phyloP scores from a whole-genome alignment of 495 filamentous ascomycete genomes.

The Penicillium simplicissimum region DNA sequence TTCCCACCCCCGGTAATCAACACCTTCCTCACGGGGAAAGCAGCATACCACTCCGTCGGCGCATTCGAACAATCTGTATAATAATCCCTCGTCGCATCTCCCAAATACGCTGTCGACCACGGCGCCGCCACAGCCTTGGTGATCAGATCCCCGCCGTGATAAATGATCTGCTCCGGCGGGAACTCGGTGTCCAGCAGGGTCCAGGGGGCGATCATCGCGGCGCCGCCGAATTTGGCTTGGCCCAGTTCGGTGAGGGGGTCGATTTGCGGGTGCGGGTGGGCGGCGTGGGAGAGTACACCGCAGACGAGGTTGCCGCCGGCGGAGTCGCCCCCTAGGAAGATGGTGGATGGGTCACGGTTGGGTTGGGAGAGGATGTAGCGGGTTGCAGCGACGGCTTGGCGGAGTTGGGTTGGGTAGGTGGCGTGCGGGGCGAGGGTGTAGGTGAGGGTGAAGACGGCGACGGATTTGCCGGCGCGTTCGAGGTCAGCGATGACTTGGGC shows the following conservation, averaged over 20 bases:
- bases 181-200: slow-evolving; percentile 46
- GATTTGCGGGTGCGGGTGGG: slow-evolving; percentile 59
- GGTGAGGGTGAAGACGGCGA: slow-evolving; percentile 53
- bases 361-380: slow-evolving; percentile 51
- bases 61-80: slow-evolving; percentile 58
- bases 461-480: slow-evolving; percentile 37
- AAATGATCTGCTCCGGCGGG: slow-evolving; percentile 40
- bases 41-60: slow-evolving; percentile 53
- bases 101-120: slow-evolving; percentile 55
- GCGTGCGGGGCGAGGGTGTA: slow-evolving; percentile 61
- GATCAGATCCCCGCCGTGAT: slow-evolving; percentile 55
- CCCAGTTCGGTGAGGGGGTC: slow-evolving; percentile 24
- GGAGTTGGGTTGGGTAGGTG: slow-evolving; percentile 61
- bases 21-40: slow-evolving; percentile 47
- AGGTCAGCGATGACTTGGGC: slow-evolving; percentile 41
- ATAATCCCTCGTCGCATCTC: slow-evolving; percentile 43
- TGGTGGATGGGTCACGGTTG: slow-evolving; percentile 40
- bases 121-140: slow-evolving; percentile 37
- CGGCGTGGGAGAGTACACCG: slow-evolving; percentile 58
- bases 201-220: slow-evolving; percentile 62
- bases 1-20: slow-evolving; percentile 56
- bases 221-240: slow-evolving; percentile 40
- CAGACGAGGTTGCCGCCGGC: slow-evolving; percentile 63
- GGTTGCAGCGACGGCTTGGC: slow-evolving; percentile 54
- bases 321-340: slow-evolving; percentile 64